These are phyloP conservation scores for Gillenia trifoliata DNA, from an alignment of 306 rosid genomes.

Conservation along the genomic window DNA sequence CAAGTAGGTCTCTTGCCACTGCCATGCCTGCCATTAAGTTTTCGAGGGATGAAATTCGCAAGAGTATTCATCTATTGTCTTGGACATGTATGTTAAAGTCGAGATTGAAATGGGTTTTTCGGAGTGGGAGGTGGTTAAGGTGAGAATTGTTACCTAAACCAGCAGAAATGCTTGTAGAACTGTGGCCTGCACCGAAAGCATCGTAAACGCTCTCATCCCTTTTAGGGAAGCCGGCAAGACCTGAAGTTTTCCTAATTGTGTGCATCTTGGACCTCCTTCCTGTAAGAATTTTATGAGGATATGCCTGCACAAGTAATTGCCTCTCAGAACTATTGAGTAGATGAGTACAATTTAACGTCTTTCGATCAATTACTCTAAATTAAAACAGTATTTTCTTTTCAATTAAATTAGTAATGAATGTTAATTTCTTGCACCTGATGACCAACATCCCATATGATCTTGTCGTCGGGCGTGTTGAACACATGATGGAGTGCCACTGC, in stretches of 20 bases:
- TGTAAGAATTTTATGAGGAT: constrained; percentile 90
- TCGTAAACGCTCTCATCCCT: constrained; percentile 86
- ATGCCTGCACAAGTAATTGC: constrained; percentile 57
- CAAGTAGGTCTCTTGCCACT: constrained; percentile 78
- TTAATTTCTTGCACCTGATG: constrained; percentile 55
- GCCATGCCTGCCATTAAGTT: constrained; percentile 72
- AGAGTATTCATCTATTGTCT: constrained; percentile 4
- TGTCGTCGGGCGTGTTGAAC: constrained; percentile 77
- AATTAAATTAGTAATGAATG: background rate
- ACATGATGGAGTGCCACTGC: constrained; percentile 86
- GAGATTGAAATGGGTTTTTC: background rate
- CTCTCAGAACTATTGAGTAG: constrained; percentile 26
- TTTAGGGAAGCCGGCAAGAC: constrained; percentile 90
- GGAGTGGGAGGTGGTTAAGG: background rate
- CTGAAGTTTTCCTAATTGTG: constrained; percentile 83
- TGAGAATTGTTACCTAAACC: constrained; percentile 66
- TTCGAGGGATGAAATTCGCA: background rate
- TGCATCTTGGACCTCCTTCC: constrained; percentile 89
- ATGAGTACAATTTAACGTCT: background rate
- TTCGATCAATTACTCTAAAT: background rate
- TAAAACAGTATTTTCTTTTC: background rate
- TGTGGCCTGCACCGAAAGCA: constrained; percentile 90
- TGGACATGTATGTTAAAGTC: background rate
- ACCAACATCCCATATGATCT: constrained; percentile 96
- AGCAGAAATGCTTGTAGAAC: constrained; percentile 96